Base-by-base conservation (phyloP, 768 basidiomycete genomes). In the Pleurotus giganteus region DNA sequence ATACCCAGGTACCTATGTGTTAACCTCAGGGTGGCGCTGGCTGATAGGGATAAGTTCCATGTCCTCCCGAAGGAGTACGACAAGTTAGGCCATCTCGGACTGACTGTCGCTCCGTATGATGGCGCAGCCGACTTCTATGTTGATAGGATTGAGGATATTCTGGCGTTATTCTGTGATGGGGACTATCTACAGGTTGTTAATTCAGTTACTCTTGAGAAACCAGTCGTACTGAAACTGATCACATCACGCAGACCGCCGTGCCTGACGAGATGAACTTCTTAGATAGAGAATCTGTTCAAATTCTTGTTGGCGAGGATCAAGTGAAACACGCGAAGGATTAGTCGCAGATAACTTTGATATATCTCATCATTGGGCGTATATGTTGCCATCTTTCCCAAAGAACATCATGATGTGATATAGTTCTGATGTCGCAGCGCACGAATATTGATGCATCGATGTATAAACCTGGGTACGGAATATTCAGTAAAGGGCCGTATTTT, bases 111-210 rank as follows among this genome's bases (percentile, higher is more conserved):
- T 5, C 47, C 21, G 11, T 56, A n/a, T 32, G 55, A 56, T 39
- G 55, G 55, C 9, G 47, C 26, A 1, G 55, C 34, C 13, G 47
- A 56, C 1, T 50, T 56, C 31, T 34, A 52, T 24, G 55, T 51
- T 13, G 55, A 56, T 17, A 56, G 15, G 24, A 28, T 56, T 4
- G 55, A 56, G 21, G 55, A 56, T 21, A 13, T 56, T 9, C 23
- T 55, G 11, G 19, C 26, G 11, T n/a, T 55, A 45, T 50, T 55
- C 26, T 19, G 47, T 17, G 29, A 29, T 50, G 36, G 52, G 21
- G 54, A 55, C 12, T 55, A 50, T 50, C 28, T 13, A 19, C n/a
- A 55, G 54, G 54, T 55, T 27, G 17, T 23, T 15, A 21, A 13
- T 15, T 45, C 13, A 8, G 15, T 29, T 7, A 28, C 11, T 12